Percentiles rank a stretch among this genome's conserved stretches.
Conservation (phyloP, 306 rosid genomes). For the Lablab purpureus region DNA sequence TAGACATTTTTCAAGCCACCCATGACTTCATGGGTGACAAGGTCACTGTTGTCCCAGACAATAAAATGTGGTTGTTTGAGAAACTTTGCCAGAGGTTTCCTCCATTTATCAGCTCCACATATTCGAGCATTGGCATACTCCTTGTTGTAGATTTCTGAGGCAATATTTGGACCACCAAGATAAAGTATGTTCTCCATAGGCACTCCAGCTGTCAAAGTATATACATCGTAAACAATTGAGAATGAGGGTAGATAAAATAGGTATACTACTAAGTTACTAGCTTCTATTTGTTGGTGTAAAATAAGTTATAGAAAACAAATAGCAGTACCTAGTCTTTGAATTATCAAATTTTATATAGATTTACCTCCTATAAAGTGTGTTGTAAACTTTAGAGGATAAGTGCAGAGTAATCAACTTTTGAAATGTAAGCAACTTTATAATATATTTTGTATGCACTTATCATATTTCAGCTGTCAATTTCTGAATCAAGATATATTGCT, state of each 20-base stretch:
- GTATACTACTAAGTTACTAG: background rate
- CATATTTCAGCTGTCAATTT: background rate
- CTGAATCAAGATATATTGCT: background rate
- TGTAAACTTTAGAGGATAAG: background rate
- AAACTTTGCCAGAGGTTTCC: slow-evolving; percentile 88
- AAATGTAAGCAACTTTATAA: background rate
- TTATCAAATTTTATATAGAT: background rate
- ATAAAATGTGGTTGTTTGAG: slow-evolving; percentile 85
- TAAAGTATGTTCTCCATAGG: slow-evolving; percentile 90
- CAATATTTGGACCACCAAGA: slow-evolving; percentile 98
- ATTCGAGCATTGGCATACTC: slow-evolving; percentile 98
- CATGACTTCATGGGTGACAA: slow-evolving; percentile 95
- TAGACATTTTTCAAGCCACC: slow-evolving; percentile 96
- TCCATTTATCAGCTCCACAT: slow-evolving; percentile 95
- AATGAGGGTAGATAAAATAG: background rate
- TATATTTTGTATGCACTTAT: background rate
- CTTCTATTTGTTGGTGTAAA: background rate
- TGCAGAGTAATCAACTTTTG: background rate
- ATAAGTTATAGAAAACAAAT: background rate
- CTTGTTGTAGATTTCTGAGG: slow-evolving; percentile 90
- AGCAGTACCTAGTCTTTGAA: background rate
- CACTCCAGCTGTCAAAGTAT: slow-evolving; percentile 67
- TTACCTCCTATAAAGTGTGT: background rate
- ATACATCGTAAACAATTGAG: slow-evolving; percentile 23
- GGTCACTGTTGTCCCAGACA: slow-evolving; percentile 98